Conservation (phyloP, 1,139 yeast genomes). For the Wickerhamomyces sp. region DNA sequence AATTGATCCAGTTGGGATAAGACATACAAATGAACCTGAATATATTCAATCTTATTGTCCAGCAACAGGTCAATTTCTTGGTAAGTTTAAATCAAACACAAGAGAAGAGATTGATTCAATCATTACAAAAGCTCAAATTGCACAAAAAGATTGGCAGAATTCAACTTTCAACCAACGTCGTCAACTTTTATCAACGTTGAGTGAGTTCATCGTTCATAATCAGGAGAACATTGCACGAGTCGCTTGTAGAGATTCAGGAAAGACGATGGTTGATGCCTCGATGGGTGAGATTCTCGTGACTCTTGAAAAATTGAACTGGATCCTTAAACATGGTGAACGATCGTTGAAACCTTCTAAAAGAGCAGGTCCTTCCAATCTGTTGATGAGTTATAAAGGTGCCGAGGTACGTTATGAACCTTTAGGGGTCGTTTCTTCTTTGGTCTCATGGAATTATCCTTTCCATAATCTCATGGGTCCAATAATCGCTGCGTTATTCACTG, state of each 20-base stretch:
- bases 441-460: constrained; percentile 96
- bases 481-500: constrained; percentile 81
- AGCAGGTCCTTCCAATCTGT: constrained; percentile 80
- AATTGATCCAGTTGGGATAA: constrained; percentile 44
- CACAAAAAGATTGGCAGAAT: constrained; percentile 52
- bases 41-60: constrained; percentile 87
- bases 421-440: constrained; percentile 83
- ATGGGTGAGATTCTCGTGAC: constrained; percentile 96
- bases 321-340: constrained; percentile 71
- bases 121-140: constrained; percentile 49
- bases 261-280: constrained; percentile 91
- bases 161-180: constrained; percentile 62
- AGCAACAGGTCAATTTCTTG: constrained; percentile 88
- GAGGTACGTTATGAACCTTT: constrained; percentile 91
- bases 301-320: constrained; percentile 88
- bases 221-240: constrained; percentile 86
- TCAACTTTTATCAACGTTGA: constrained; percentile 64
- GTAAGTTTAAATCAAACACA: constrained; percentile 59
- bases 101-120: constrained; percentile 64
- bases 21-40: constrained; percentile 49
- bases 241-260: constrained; percentile 95
- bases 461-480: constrained; percentile 92
- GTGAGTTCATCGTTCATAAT: constrained; percentile 66
- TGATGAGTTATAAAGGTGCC: constrained; percentile 82
- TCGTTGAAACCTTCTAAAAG: constrained; percentile 68